Base-by-base conservation (phyloP, 306 rosid species). In the Vigna angularis region DNA sequence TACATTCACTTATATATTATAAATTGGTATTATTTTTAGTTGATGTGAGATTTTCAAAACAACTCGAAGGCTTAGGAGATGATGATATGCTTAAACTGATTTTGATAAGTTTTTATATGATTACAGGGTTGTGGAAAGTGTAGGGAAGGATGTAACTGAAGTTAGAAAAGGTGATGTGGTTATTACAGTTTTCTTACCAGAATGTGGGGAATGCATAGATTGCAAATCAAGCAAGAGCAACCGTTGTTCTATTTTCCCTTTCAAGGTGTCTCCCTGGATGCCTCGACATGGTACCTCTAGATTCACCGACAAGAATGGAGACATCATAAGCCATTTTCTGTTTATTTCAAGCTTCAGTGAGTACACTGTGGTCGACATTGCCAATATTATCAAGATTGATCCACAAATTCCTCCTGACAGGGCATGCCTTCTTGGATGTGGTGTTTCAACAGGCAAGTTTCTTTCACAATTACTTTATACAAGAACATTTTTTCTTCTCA, bases 361-460 rank as follows among this genome's bases (percentile, higher is more conserved):
- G 75, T 94, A 90, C 83, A 92, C 92, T 0, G 94, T 89, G 76
- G 83, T 92, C 1, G 96, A 90, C 74, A 70, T 92, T 22, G 93
- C 90, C 82, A 86, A 92, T 68, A 8, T 92, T 9, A 80, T 86
- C 11, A 94, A 90, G 80, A 84, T 90, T 58, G 86, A 85, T 38
- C 85, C 89, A 2, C 40, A 76, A 30, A 38, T 89, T 66, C 91
- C 97, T 65, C 90, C 93, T 65, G 66, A 81, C 40, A 87, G 87
- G 79, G 94, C 94, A 40, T 92, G 94, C 66, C 97, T 92, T 56
- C 88, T 94, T 15, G 85, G 93, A 9, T 94, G 98, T 40, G 96
- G 94, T 61, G 77, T 94, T 62, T 87, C 96, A 34, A 87, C 96
- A 13, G 98, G 98, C 88, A 79, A 42, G 49, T 14, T 44, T 38